Conservation (phyloP, 768 basidiomycete species). For the Clavulina sp. region DNA sequence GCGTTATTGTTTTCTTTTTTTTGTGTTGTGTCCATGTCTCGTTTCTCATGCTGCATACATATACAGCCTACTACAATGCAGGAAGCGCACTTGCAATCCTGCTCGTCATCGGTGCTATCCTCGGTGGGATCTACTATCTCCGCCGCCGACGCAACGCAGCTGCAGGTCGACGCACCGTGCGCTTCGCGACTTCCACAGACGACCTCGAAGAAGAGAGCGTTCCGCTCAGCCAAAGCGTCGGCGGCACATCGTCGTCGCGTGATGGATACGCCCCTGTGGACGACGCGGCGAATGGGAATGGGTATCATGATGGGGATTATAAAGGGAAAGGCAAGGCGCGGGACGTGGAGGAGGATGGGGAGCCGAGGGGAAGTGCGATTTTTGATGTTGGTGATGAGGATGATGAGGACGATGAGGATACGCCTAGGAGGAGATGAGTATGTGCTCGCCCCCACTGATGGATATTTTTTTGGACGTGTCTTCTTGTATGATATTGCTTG, state of each 20-base stretch:
- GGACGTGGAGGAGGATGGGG: neutral
- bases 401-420: slow-evolving; percentile 1
- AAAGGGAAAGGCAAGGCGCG: slow-evolving; percentile 1
- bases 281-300: neutral
- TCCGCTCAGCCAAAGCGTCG: slow-evolving; percentile 30
- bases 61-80: slow-evolving; percentile 80
- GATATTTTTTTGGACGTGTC: no score
- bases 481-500: no score
- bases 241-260: neutral
- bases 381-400: neutral
- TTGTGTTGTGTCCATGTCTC: neutral
- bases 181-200: slow-evolving; percentile 16
- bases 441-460: neutral
- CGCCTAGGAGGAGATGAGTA: neutral
- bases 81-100: slow-evolving; percentile 78
- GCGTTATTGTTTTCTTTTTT: slow-evolving; percentile 1
- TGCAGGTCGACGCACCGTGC: slow-evolving; percentile 14
- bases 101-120: slow-evolving; percentile 44
- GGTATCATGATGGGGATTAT: neutral
- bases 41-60: neutral
- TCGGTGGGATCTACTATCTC: slow-evolving; percentile 69
- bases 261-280: neutral
- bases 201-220: slow-evolving; percentile 59
- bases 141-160: slow-evolving; percentile 30
- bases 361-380: neutral